Conservation (phyloP, 1,284 basidiomycete species). For the Mycena sp. region DNA sequence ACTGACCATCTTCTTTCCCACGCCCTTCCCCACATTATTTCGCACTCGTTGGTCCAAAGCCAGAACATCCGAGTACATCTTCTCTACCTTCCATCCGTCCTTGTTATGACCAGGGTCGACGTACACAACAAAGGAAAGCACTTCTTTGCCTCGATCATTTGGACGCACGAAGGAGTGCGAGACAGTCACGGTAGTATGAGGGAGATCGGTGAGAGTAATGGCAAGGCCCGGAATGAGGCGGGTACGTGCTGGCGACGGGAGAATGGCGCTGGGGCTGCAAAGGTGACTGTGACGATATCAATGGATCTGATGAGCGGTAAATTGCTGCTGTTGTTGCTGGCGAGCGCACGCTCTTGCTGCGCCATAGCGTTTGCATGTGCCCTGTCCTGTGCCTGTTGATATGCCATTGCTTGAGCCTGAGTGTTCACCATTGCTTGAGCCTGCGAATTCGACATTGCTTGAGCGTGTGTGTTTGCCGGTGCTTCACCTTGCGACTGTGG, state of each 20-base stretch:
- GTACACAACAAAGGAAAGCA: slow-evolving; percentile 82
- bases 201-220: slow-evolving; percentile 75
- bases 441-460: no score
- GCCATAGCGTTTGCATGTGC: no score
- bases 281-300: no score
- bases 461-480: no score
- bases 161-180: slow-evolving; percentile 82
- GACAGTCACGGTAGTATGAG: slow-evolving; percentile 68
- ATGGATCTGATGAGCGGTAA: no score
- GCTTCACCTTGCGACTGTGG: slow-evolving; percentile 21
- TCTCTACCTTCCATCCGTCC: slow-evolving; percentile 91
- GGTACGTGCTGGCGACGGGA: slow-evolving; percentile 27
- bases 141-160: slow-evolving; percentile 89
- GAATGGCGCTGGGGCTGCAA: slow-evolving; percentile 22
- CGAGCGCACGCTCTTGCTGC: slow-evolving; percentile 28
- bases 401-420: slow-evolving; percentile 20
- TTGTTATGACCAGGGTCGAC: slow-evolving; percentile 73
- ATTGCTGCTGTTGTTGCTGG: slow-evolving; percentile 30
- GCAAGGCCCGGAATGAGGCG: slow-evolving; percentile 71
- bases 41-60: slow-evolving; percentile 81
- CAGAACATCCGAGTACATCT: slow-evolving; percentile 92
- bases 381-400: slow-evolving; percentile 32
- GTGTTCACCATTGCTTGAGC: slow-evolving; percentile 30
- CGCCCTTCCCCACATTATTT: slow-evolving; percentile 71
- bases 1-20: slow-evolving; percentile 80